Percentiles rank a stretch among this genome's conserved stretches.
These are phyloP conservation scores for Aspergillus funiculosus DNA, from an alignment of 495 filamentous ascomycete genomes.

Conservation along the genomic window DNA sequence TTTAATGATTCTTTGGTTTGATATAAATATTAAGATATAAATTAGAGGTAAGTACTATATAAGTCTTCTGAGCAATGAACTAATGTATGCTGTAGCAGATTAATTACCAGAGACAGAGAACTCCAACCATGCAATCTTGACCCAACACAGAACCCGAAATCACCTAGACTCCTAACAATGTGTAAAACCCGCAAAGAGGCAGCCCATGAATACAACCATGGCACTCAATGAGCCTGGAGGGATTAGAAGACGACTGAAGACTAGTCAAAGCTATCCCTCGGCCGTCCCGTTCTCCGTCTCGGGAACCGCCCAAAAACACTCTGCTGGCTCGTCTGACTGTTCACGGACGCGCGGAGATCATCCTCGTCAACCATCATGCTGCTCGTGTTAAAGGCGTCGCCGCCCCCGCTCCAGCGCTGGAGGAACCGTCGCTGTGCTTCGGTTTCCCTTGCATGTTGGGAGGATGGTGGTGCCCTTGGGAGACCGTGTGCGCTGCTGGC, in stretches of 20 bases:
- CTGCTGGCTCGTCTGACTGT: slow-evolving; percentile 36
- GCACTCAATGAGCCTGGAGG: background rate
- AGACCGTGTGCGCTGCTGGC: slow-evolving; percentile 30
- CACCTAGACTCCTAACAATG: background rate
- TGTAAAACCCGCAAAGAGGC: background rate
- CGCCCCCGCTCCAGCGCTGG: slow-evolving; percentile 43
- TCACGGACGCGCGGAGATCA: slow-evolving; percentile 39
- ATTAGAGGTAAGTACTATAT: background rate
- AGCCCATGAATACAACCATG: background rate
- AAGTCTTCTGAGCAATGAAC: no score
- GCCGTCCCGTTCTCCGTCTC: slow-evolving; percentile 33
- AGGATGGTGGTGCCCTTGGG: slow-evolving; percentile 23
- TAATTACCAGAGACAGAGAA: no score
- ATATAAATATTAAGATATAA: background rate
- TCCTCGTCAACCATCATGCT: slow-evolving; percentile 40
- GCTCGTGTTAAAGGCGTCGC: slow-evolving; percentile 39
- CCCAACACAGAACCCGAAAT: background rate
- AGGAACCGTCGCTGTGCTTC: slow-evolving; percentile 41
- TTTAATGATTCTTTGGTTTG: background rate
- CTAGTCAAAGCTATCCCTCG: slow-evolving; percentile 40
- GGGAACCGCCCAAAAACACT: slow-evolving; percentile 36
- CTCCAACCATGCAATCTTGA: background rate
- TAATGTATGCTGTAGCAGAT: no score
- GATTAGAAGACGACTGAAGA: background rate
- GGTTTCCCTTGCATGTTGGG: slow-evolving; percentile 33